Percentiles rank a stretch among this genome's conserved stretches.
These are phyloP conservation scores for Persicaria maculosa DNA, from an alignment of 148 eudicot genomes.

Conservation along the genomic window DNA sequence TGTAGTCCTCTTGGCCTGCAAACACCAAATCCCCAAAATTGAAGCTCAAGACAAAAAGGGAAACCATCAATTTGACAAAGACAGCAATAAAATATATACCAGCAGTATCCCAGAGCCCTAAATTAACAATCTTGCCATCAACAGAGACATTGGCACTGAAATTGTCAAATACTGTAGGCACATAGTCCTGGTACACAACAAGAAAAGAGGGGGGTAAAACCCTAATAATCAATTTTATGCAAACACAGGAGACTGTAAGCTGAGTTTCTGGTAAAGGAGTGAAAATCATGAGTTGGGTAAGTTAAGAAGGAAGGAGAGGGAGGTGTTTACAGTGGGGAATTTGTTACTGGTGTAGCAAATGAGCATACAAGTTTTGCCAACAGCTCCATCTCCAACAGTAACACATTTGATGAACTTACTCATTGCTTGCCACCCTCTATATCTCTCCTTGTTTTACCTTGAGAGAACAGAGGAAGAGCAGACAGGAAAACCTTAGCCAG, in stretches of 20 bases:
- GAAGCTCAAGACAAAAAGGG: background rate
- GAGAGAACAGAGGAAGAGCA: background rate
- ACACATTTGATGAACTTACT: conserved; percentile 97
- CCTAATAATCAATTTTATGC: background rate
- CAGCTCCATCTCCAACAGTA: conserved; percentile 98
- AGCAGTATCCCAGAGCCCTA: conserved; percentile 96
- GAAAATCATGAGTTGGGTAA: too few species aligned
- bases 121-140: conserved; percentile 80
- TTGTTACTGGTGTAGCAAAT: conserved; percentile 95
- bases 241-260: background rate
- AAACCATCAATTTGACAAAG: background rate
- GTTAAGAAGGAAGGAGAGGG: background rate
- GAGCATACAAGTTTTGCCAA: conserved; percentile 93
- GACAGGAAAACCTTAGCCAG: background rate
- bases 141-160: conserved; percentile 80
- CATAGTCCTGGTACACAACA: conserved; percentile 46
- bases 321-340: conserved; percentile 77
- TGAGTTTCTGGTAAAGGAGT: too few species aligned
- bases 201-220: background rate
- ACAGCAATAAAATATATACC: conserved; percentile 27
- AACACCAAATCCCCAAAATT: conserved; percentile 10
- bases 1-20: conserved; percentile 86
- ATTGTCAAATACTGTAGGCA: conserved; percentile 79
- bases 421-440: conserved; percentile 21
- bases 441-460: background rate